phyloP scores from a whole-genome alignment of 176 grass and related monocot species.

The Avena atlantica region DNA sequence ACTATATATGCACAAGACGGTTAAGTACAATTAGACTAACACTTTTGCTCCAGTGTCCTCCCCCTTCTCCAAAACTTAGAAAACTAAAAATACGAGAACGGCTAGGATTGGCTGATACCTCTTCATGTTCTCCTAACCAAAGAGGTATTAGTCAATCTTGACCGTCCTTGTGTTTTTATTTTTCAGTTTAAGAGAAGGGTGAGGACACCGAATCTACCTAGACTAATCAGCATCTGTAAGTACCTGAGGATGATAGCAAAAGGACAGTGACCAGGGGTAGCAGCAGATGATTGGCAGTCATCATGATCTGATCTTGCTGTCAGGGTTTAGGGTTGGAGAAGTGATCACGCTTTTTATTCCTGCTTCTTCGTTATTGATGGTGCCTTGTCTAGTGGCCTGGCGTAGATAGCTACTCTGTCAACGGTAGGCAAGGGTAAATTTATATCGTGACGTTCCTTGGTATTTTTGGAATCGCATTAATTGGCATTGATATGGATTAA shows the following conservation, averaged over 20 bases:
- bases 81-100: too few relatives aligned
- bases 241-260: not conserved
- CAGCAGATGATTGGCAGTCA: not conserved
- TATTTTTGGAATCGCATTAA: constrained; percentile 9
- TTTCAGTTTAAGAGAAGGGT: too few relatives aligned
- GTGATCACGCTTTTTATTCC: not conserved
- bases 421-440: not conserved
- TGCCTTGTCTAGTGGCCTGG: not conserved
- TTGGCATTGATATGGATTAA: not conserved
- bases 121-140: too few relatives aligned
- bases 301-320: not conserved
- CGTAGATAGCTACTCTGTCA: not conserved
- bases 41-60: too few relatives aligned
- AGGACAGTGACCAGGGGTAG: not conserved
- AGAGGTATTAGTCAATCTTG: too few relatives aligned
- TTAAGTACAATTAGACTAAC: not conserved
- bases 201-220: too few relatives aligned
- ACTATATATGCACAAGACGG: not conserved
- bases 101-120: too few relatives aligned
- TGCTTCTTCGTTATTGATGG: not conserved
- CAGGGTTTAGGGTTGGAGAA: not conserved
- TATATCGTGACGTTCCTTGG: not conserved
- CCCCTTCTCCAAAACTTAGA: too few relatives aligned
- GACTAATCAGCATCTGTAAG: not conserved
- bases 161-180: too few relatives aligned